These are phyloP conservation scores for Globisporangium sylvaticum DNA, from an alignment of 352 stramenopile genomes.

Conservation along the genomic window DNA sequence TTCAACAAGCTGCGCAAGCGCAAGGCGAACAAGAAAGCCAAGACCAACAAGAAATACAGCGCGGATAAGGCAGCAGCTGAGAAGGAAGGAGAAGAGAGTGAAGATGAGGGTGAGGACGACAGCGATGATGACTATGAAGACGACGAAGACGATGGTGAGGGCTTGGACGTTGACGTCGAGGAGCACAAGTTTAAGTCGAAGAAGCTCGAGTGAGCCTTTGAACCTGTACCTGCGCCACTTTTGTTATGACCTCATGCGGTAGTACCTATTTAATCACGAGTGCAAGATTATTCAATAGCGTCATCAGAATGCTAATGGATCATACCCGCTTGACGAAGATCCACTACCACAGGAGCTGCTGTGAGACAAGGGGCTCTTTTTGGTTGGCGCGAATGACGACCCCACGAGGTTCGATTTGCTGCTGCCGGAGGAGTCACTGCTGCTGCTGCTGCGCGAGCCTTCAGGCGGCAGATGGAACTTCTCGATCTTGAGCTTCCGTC, in stretches of 20 bases:
- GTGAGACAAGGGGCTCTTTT: background rate
- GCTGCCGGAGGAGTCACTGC: conserved; percentile 3
- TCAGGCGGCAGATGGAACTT: conserved; percentile 72
- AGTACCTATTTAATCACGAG: background rate
- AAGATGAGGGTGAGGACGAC: conserved; percentile 6
- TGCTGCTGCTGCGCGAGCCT: conserved; percentile 38
- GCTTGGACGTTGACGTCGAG: conserved; percentile 6
- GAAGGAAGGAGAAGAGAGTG: conserved; percentile 11
- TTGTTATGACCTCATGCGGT: background rate
- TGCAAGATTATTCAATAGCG: background rate
- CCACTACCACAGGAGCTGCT: background rate
- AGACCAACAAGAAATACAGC: conserved; percentile 58
- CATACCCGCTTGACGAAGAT: background rate
- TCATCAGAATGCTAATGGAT: conserved; percentile 16
- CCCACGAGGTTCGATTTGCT: conserved; percentile 12
- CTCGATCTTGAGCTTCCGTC: conserved; percentile 74
- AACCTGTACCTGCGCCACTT: background rate
- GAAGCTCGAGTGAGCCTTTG: conserved; percentile 5
- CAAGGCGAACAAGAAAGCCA: conserved; percentile 54
- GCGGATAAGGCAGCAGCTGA: background rate
- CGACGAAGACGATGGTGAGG: background rate
- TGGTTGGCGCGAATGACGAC: conserved; percentile 1
- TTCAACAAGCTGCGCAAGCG: conserved; percentile 65
- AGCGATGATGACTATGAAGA: conserved; percentile 24
- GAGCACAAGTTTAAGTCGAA: conserved; percentile 36